Conservation (phyloP, 306 rosid genomes). For the Rosa chinensis region DNA sequence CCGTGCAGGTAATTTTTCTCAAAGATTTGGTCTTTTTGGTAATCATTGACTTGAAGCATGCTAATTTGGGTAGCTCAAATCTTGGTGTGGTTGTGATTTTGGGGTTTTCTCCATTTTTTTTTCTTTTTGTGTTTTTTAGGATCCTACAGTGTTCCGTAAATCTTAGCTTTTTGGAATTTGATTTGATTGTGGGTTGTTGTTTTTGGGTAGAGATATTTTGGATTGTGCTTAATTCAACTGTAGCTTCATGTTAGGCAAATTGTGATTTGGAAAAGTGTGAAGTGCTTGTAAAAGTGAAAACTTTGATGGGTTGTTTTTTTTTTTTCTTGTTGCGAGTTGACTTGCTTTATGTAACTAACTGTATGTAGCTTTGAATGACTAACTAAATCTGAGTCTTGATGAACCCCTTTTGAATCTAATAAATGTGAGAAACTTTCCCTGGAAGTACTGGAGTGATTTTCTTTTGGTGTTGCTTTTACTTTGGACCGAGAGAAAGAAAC, state of each 20-base stretch:
- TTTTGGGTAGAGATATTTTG: background rate
- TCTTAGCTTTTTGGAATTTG: background rate
- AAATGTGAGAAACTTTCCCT: background rate
- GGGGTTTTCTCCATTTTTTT: background rate
- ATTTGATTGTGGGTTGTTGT: background rate
- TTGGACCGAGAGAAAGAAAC: background rate
- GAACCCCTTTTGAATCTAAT: background rate
- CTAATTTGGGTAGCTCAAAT: background rate
- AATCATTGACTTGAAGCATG: background rate
- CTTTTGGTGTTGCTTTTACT: background rate
- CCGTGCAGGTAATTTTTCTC: conserved; percentile 45
- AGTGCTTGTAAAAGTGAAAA: conserved; percentile 11
- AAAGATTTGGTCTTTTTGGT: background rate
- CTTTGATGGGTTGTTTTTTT: background rate
- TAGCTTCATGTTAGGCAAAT: conserved; percentile 4
- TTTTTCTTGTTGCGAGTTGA: background rate
- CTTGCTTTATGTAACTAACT: conserved; percentile 6
- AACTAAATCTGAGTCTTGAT: background rate
- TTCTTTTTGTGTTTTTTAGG: too few relatives aligned
- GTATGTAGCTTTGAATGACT: background rate
- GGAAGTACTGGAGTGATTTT: conserved; percentile 12
- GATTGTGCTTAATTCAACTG: background rate
- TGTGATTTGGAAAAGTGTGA: background rate
- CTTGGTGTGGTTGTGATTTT: background rate
- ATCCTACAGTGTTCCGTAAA: background rate